Evolutionary conservation across 805 yeast species (phyloP).

Genomic region (Scheffersomyces ergatensis): DNA sequence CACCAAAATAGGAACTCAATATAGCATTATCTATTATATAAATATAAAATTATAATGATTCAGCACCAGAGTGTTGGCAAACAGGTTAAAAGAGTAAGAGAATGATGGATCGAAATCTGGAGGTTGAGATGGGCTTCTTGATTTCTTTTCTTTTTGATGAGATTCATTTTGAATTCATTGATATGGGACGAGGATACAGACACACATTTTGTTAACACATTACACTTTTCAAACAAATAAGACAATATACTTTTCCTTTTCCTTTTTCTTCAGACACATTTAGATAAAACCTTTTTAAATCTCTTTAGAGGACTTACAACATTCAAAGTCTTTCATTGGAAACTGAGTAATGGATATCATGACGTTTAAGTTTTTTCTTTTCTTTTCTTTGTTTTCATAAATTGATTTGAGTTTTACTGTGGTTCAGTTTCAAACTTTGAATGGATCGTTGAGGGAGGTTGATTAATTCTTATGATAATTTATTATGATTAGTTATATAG

Average conservation of each 20-base stretch:
- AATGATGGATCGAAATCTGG: too few species aligned
- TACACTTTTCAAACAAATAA: too few species aligned
- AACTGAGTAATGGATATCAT: too few species aligned
- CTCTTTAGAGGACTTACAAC: not conserved
- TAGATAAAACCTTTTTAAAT: not conserved
- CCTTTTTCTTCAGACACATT: not conserved
- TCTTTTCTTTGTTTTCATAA: not conserved
- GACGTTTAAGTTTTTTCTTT: not conserved
- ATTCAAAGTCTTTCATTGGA: too few species aligned
- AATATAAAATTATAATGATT: constrained; percentile 25
- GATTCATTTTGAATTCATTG: too few species aligned
- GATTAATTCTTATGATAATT: too few species aligned
- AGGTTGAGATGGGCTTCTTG: too few species aligned
- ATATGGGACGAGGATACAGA: not conserved
- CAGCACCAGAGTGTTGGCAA: constrained; percentile 95
- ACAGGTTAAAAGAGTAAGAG: constrained; percentile 31
- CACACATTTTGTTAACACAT: not conserved
- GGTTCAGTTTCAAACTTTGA: too few species aligned
- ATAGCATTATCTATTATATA: constrained; percentile 30
- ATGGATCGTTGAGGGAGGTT: too few species aligned
- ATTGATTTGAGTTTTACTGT: too few species aligned
- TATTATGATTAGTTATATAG: constrained; percentile 15
- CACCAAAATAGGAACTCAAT: constrained; percentile 86
- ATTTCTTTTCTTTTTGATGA: too few species aligned
- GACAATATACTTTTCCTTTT: not conserved